Evolutionary conservation across 257 asterid genomes (phyloP), one percentile per base, ranked within the genome.

Genomic region (Apocynum venetum): DNA sequence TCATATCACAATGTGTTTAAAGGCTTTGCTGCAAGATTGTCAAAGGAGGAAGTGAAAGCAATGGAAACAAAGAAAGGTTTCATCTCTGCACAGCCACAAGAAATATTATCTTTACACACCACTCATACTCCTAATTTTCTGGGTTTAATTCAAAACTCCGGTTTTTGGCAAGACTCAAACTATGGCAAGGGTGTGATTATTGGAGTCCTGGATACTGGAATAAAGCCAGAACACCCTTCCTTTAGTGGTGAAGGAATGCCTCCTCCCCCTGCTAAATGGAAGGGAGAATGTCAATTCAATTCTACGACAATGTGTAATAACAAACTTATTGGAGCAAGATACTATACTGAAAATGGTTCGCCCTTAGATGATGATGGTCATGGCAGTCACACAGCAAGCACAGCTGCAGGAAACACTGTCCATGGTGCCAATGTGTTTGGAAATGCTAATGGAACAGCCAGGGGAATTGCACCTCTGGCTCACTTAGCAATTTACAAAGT

Each of bases 251-350:
- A 66, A 66, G 80, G 74, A 40, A 38, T 77, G 38, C 53, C 81
- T 31, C 31, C 81, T 55, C 81, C 81, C 6, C 81, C 81, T 44
- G 76, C 76, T 57, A 78, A 57, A 57, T 78, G 81, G 76, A 78
- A 78, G 43, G 76, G 81, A 63, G 31, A 48, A 40, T 71, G 81
- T 78, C 52, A 47, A 59, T 72, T 78, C 61, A 31, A 25, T 1
- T 6, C 49, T 17, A 25, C 75, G 8, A 10, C 51, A n/a, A 31
- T 57, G 6, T 78, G 81, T 47, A 78, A 78, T 74, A 78, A 47
- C 38, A 78, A 78, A 70, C 40, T 78, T 55, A 71, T 78, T 35
- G 81, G 81, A 71, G 81, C 76, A 59, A 72, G 46, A 48, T 31
- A 46, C 38, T 77, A 55, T 3, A 20, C 2, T 5, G 69, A 31